Base-by-base conservation (phyloP, 257 asterid species). In the Solanum bulbocastanum region DNA sequence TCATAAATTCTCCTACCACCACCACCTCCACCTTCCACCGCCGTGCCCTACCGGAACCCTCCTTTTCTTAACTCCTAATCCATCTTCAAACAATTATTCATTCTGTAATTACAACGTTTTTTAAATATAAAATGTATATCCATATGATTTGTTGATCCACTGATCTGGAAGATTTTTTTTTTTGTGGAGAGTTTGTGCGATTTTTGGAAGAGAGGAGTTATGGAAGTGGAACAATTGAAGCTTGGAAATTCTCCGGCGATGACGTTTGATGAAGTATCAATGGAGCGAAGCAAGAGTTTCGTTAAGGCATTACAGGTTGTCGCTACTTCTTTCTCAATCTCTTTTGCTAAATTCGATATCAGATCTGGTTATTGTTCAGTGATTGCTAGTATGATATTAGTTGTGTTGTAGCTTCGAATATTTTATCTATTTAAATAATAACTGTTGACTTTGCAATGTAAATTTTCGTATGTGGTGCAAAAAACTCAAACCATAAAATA, bases 221-320 rank as follows among this genome's bases (percentile, higher is more conserved):
- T 93, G 96, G 95, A 91, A 87, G 86, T 85, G 89, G 93, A 90
- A 89, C 90, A 60, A 20, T 83, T 78, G 85, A 88, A 84, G 89
- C 12, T 88, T 87, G 92, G 84, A 85, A 91, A 90, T 91, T 89
- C 88, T 36, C 16, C 91, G 75, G 72, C 92, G 49, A 92, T 91
- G 98, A 89, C 96, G 90, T 91, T 91, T 87, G 98, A 93, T 73
- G 98, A 96, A 85, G 89, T 83, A 66, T 93, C 98, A 39, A 89
- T 95, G 92, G 98, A 95, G 92, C 91, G 92, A 85, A 95, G 96
- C 89, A 95, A 91, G 96, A 94, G 94, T 62, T 97, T 96, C 89
- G 98, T 96, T 9, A 93, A 93, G 86, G 98, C 98, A 58, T 91
- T 97, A 83, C 99, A 97, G 98, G 99, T 94, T 62, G 69, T 3